phyloP scores from a whole-genome alignment of 2,329 filamentous ascomycete species.

The Fusarium nygamai region DNA sequence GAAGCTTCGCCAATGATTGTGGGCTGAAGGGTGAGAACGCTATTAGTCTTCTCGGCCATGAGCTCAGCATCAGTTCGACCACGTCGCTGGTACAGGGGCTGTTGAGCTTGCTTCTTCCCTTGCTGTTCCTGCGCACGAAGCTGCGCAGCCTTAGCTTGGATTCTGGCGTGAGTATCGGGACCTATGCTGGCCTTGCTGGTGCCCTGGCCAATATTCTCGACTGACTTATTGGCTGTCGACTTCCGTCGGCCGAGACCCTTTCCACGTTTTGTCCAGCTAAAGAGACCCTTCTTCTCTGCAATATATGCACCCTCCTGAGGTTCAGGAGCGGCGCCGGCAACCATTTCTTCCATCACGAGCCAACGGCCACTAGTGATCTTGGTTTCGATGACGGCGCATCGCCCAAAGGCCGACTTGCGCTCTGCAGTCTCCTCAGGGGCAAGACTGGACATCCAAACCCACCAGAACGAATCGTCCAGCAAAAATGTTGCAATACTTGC shows the following conservation, averaged over 20 bases:
- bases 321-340: slow-evolving; percentile 89
- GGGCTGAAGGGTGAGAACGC: slow-evolving; percentile 87
- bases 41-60: slow-evolving; percentile 81
- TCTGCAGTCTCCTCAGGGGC: slow-evolving; percentile 87
- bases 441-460: slow-evolving; percentile 99
- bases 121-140: slow-evolving; percentile 78
- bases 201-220: slow-evolving; percentile 58
- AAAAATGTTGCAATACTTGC: slow-evolving; percentile 89
- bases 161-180: slow-evolving; percentile 90
- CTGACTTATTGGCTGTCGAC: slow-evolving; percentile 71
- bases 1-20: slow-evolving; percentile 87
- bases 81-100: slow-evolving; percentile 55
- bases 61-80: slow-evolving; percentile 65
- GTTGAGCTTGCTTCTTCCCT: slow-evolving; percentile 58
- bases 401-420: slow-evolving; percentile 91
- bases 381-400: slow-evolving; percentile 93
- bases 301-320: slow-evolving; percentile 88
- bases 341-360: slow-evolving; percentile 95
- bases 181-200: slow-evolving; percentile 85
- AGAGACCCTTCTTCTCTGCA: slow-evolving; percentile 94
- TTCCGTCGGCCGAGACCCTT: slow-evolving; percentile 73
- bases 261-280: slow-evolving; percentile 82
- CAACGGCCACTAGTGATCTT: slow-evolving; percentile 82
- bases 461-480: slow-evolving; percentile 97
- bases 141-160: slow-evolving; percentile 88